These are phyloP conservation scores for Boletus tomentosulus DNA, from an alignment of 768 basidiomycete species.

Conservation along the genomic window DNA sequence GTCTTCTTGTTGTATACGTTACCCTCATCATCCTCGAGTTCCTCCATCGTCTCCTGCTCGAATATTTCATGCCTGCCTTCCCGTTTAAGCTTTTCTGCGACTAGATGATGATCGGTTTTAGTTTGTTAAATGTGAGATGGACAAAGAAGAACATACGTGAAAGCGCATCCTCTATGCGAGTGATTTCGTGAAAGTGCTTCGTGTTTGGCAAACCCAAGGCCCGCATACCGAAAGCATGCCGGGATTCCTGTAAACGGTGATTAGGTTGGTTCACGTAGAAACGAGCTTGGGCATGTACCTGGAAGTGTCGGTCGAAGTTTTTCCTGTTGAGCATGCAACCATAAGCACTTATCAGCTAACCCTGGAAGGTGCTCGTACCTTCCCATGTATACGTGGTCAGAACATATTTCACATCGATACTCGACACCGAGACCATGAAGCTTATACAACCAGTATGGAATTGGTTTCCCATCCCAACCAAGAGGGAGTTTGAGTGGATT, in stretches of 20 bases:
- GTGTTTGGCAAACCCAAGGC: slow-evolving; percentile 96
- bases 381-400: slow-evolving; percentile 96
- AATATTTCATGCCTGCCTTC: slow-evolving; percentile 95
- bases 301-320: slow-evolving; percentile 96
- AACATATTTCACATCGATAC: slow-evolving; percentile 97
- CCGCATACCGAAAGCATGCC: slow-evolving; percentile 98
- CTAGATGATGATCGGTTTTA: slow-evolving; percentile 36
- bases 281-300: slow-evolving; percentile 41
- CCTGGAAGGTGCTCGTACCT: slow-evolving; percentile 44
- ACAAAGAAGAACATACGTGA: slow-evolving; percentile 57
- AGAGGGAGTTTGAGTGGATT: slow-evolving; percentile 96
- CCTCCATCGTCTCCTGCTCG: slow-evolving; percentile 93
- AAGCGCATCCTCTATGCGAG: slow-evolving; percentile 93
- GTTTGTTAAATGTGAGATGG: neutral
- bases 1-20: slow-evolving; percentile 98
- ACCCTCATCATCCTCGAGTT: slow-evolving; percentile 96
- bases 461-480: slow-evolving; percentile 98
- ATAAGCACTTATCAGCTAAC: slow-evolving; percentile 13
- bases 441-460: slow-evolving; percentile 98
- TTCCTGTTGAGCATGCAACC: slow-evolving; percentile 48
- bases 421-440: slow-evolving; percentile 97
- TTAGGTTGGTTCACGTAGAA: slow-evolving; percentile 11
- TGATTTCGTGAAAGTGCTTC: slow-evolving; percentile 99
- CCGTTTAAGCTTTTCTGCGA: slow-evolving; percentile 95
- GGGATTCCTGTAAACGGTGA: slow-evolving; percentile 61